Base-by-base conservation (phyloP, 495 filamentous ascomycete genomes). In the Astrothelium subdiscretum region DNA sequence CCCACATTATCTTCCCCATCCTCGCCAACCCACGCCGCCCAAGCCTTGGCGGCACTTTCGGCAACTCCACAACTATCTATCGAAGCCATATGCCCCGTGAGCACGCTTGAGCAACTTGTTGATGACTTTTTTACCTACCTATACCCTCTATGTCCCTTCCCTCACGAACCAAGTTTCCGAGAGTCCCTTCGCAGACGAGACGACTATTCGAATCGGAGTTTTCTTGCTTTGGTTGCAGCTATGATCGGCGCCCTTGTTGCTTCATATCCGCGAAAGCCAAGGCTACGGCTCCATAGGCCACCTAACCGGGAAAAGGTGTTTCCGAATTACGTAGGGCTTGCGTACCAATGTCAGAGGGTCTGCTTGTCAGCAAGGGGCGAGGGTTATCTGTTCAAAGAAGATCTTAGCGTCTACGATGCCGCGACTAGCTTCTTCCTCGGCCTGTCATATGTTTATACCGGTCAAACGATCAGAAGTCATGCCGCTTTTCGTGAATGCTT, bases 61-160 rank as follows among this genome's bases (percentile, higher is more conserved):
- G 74, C 72, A n/a, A 54, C 63, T 32, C 70, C 68, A 40, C 69
- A 71, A 11, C 64, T 78, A 2, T 83, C 82, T 6, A 85, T 85
- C 43, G 91, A 96, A 71, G 77, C 83, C 0, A 95, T 96, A 52
- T 90, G 88, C 62, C 82, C 88, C 0, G 71, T 85, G 66, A 73
- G 81, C 32, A 81, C 87, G 0, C 73, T 95, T 48, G 77, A 84
- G 51, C 75, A 84, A 2, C 78, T 95, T 5, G 77, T 96, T 13
- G 88, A 92, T 70, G 91, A 96, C 74, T 95, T 89, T 74, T 95
- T 95, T 69, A 91, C 85, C 8, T 92, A 91, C 70, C 90, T 95
- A 60, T 88, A 96, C 69, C 91, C 91, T 1, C 76, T 96, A n/a
- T 79, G 85, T 32, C 91, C 91, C 0, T 82, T 96, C 57, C 91